These are phyloP conservation scores for Triglochin maritima DNA, from an alignment of 106 monocot genomes.

Conservation along the genomic window DNA sequence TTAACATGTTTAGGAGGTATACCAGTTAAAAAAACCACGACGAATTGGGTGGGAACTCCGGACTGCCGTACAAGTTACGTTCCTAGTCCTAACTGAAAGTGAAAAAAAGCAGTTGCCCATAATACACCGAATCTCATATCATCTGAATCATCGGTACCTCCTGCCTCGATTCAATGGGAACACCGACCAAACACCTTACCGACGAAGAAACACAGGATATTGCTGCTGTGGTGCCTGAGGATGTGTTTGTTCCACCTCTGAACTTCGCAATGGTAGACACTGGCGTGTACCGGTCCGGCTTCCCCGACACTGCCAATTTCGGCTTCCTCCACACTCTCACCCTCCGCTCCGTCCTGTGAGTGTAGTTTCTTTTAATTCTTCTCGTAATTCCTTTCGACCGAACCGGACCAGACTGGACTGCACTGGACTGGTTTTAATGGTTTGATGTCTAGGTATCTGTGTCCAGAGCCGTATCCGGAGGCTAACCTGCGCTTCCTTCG, in stretches of 20 bases:
- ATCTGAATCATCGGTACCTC: too few relatives aligned
- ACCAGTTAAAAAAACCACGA: too few relatives aligned
- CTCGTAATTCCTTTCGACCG: background rate
- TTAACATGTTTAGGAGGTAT: too few relatives aligned
- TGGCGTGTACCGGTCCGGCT: constrained; percentile 34
- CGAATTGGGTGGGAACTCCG: too few relatives aligned
- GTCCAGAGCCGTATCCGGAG: constrained; percentile 20
- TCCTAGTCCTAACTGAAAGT: too few relatives aligned
- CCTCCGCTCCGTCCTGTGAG: constrained; percentile 41
- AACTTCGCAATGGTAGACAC: constrained; percentile 39
- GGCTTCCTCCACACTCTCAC: constrained; percentile 22
- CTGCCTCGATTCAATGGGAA: too few relatives aligned
- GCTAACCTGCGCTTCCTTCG: constrained; percentile 9
- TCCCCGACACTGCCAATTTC: constrained; percentile 28
- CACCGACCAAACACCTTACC: too few relatives aligned
- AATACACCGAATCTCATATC: too few relatives aligned
- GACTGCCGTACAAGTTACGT: too few relatives aligned
- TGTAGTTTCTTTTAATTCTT: background rate
- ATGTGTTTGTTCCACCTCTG: constrained; percentile 29
- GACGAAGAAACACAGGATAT: too few relatives aligned
- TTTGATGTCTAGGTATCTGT: constrained; percentile 7
- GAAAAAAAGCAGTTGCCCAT: too few relatives aligned
- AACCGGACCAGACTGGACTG: background rate
- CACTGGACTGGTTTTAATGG: background rate
- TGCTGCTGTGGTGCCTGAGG: constrained; percentile 4